Percentiles rank a stretch among this genome's conserved stretches.
These are phyloP conservation scores for Xanthoconium separans DNA, from an alignment of 1,284 basidiomycete species.

Conservation along the genomic window DNA sequence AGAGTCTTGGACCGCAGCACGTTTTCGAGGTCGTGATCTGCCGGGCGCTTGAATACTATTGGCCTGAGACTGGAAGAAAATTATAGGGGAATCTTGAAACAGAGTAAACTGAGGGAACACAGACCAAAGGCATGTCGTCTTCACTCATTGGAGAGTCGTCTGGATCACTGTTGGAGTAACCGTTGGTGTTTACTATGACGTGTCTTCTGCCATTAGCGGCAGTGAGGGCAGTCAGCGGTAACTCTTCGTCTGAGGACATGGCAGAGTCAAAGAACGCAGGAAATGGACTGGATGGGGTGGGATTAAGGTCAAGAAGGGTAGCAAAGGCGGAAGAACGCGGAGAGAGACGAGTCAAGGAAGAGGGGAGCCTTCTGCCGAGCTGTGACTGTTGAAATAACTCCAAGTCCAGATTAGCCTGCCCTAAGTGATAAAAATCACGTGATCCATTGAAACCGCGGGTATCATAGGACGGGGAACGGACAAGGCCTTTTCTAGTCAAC, in stretches of 20 bases:
- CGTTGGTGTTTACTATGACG: constrained; percentile 46
- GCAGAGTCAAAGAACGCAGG: constrained; percentile 28
- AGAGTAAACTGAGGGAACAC: constrained; percentile 24
- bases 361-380: constrained; percentile 17
- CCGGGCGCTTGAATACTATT: constrained; percentile 38
- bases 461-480: background rate
- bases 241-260: constrained; percentile 67
- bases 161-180: constrained; percentile 36
- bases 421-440: constrained; percentile 42
- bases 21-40: constrained; percentile 55
- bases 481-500: constrained; percentile 11
- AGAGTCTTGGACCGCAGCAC: constrained; percentile 53
- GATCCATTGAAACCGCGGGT: constrained; percentile 7
- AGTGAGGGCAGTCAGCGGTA: constrained; percentile 52
- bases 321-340: constrained; percentile 21
- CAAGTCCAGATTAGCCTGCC: constrained; percentile 58
- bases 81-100: constrained; percentile 15
- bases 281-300: background rate
- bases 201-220: constrained; percentile 37
- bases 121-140: constrained; percentile 69
- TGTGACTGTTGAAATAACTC: constrained; percentile 31
- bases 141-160: constrained; percentile 58
- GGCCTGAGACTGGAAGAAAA: constrained; percentile 42
- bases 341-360: constrained; percentile 22
- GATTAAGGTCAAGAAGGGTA: constrained; percentile 1